These are phyloP conservation scores for Niebla homalea DNA, from an alignment of 495 filamentous ascomycete species.

Conservation along the genomic window DNA sequence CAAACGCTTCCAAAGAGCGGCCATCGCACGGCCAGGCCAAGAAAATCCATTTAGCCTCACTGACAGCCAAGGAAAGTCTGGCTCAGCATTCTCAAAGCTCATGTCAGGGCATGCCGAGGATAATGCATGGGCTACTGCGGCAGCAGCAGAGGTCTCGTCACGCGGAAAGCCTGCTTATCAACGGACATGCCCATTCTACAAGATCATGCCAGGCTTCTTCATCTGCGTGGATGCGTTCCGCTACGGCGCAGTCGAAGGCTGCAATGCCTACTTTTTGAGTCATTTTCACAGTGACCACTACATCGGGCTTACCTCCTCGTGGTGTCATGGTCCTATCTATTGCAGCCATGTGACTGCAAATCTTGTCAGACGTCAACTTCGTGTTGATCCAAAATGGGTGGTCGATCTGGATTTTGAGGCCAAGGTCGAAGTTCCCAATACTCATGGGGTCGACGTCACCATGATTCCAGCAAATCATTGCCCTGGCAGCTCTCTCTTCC, in stretches of 20 bases:
- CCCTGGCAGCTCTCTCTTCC: conserved; percentile 82
- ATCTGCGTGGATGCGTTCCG: conserved; percentile 95
- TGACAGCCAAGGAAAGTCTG: conserved; percentile 16
- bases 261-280: conserved; percentile 90
- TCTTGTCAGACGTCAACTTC: conserved; percentile 72
- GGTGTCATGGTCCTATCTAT: conserved; percentile 91
- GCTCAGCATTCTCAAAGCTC: conserved; percentile 77
- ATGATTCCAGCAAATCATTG: conserved; percentile 98
- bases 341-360: conserved; percentile 88
- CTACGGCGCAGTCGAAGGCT: conserved; percentile 84
- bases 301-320: conserved; percentile 72
- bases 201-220: conserved; percentile 81
- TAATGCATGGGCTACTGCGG: conserved; percentile 75
- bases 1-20: conserved; percentile 50
- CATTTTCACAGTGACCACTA: conserved; percentile 99
- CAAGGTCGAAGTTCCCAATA: conserved; percentile 63
- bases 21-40: conserved; percentile 63
- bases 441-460: conserved; percentile 69
- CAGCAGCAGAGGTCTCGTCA: conserved; percentile 61
- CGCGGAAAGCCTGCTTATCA: conserved; percentile 83
- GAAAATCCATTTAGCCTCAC: conserved; percentile 53
- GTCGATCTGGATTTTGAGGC: conserved; percentile 77
- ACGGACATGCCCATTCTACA: conserved; percentile 94
- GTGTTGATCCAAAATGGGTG: conserved; percentile 75
- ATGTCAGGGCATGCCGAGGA: conserved; percentile 89